phyloP scores from a whole-genome alignment of 2,329 filamentous ascomycete species.

The Aspergillus caelatus region DNA sequence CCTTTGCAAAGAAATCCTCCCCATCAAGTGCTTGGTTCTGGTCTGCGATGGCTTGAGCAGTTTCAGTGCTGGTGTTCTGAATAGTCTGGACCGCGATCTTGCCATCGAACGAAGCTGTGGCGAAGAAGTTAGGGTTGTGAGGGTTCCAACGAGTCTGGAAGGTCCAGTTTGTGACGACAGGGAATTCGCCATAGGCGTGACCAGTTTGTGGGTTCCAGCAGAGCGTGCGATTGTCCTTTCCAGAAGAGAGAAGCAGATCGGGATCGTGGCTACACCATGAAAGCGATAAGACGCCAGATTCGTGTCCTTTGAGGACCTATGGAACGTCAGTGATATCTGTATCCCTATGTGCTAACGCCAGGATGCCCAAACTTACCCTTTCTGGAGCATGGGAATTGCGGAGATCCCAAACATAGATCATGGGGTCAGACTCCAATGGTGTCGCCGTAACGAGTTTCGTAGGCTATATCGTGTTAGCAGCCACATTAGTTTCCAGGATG shows the following conservation, averaged over 20 bases:
- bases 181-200: conserved; percentile 85
- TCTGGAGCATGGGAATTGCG: conserved; percentile 96
- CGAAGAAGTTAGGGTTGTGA: conserved; percentile 85
- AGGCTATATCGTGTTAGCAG: conserved; percentile 49
- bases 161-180: conserved; percentile 98
- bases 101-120: conserved; percentile 95
- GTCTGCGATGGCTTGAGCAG: conserved; percentile 62
- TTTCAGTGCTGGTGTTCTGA: conserved; percentile 83
- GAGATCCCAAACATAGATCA: conserved; percentile 92
- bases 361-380: conserved; percentile 40
- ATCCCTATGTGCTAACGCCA: background rate
- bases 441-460: conserved; percentile 94
- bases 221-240: conserved; percentile 94
- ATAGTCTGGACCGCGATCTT: conserved; percentile 93
- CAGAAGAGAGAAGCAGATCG: conserved; percentile 85
- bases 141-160: conserved; percentile 96
- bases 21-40: conserved; percentile 75
- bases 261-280: conserved; percentile 95
- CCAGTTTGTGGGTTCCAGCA: conserved; percentile 96
- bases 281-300: conserved; percentile 88
- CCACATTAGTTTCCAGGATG: conserved; percentile 2
- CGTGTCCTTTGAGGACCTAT: conserved; percentile 83
- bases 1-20: conserved; percentile 95
- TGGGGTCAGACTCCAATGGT: conserved; percentile 81
- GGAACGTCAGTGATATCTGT: conserved; percentile 17